Base-by-base conservation (phyloP, 306 rosid species). In the Gastrolobium villosum region DNA sequence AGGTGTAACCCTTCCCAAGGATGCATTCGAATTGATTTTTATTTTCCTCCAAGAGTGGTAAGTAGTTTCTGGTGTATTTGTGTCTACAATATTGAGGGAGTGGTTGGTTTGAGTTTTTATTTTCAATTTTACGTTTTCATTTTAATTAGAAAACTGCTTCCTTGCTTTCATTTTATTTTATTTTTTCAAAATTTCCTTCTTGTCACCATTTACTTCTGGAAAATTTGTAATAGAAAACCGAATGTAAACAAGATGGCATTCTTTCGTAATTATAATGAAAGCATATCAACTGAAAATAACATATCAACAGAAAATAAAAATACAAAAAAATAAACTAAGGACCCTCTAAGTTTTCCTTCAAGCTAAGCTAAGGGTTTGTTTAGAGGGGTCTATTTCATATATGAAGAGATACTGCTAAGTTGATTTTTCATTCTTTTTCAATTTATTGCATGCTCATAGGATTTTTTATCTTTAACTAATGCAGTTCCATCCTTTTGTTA, bases 1-100 rank as follows among this genome's bases (percentile, higher is more conserved):
- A n/a, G 98, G 98, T 45, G 53, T 95, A 79, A 82, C 40, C 79
- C 98, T 95, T 78, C 97, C 98, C 45, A 70, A 75, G 81, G 98
- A 95, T 81, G 98, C 98, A 60, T 95, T 95, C 30, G 99, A 95
- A 86, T 84, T 78, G 86, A 57, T 93, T 50, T 95, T 95, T 65
- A 67, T 91, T 77, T 92, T 52, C 84, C 90, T 92, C 78, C 89
- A 88, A 55, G 91, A 95, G 86, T 87, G 94, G 99, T 95, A 31
- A 86, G 94, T 83, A 50, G 68, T 63, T 5, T 69, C 44, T 50
- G 15, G 11, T 39, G 66, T 14, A 49, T 41, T 50, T 3, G 61
- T 69, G 43, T 70, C 6, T 40, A 48, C 68, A 68, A 15, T 50
- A 49, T 48, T 60, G 49, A 46, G 52, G 9, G 5, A 13, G 43